Conservation (phyloP, 495 filamentous ascomycete species). For the Monascus purpureus region DNA sequence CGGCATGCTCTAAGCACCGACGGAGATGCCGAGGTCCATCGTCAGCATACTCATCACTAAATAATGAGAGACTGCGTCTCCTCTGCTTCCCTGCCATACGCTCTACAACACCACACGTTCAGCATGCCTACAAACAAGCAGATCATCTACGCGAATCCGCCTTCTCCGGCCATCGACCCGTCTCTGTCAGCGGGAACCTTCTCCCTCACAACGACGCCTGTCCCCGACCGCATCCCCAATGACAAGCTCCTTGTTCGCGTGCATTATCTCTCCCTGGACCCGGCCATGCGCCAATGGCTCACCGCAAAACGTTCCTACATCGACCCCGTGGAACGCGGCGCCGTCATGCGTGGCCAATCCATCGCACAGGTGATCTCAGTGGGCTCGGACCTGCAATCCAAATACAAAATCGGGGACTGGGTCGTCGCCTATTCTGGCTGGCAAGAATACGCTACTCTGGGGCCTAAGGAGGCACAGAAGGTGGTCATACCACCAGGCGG, state of each 20-base stretch:
- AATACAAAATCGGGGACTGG: conserved; percentile 38
- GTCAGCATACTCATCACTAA: no score
- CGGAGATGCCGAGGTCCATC: no score
- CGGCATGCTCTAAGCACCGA: no score
- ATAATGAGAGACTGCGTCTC: no score
- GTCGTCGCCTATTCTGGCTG: conserved; percentile 40
- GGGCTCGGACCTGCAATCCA: conserved; percentile 17
- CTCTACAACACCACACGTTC: no score
- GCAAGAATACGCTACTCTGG: conserved; percentile 45
- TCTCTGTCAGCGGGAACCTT: conserved; percentile 36
- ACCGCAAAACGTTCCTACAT: conserved; percentile 51
- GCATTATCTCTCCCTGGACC: conserved; percentile 64
- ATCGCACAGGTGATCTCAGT: conserved; percentile 41
- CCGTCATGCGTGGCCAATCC: conserved; percentile 50
- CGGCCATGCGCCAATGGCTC: conserved; percentile 71
- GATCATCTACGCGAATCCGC: conserved; percentile 27
- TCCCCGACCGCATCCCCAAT: conserved; percentile 32
- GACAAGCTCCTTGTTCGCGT: conserved; percentile 51
- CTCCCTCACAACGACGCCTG: conserved; percentile 32
- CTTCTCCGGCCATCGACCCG: conserved; percentile 25
- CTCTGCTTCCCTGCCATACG: no score
- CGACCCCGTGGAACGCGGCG: conserved; percentile 49
- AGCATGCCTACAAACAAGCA: conserved; percentile 29
- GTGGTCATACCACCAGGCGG: conserved; percentile 32
- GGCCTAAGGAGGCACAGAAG: conserved; percentile 28